phyloP scores from a whole-genome alignment of 2,329 filamentous ascomycete species.

The Ascochyta lentis region DNA sequence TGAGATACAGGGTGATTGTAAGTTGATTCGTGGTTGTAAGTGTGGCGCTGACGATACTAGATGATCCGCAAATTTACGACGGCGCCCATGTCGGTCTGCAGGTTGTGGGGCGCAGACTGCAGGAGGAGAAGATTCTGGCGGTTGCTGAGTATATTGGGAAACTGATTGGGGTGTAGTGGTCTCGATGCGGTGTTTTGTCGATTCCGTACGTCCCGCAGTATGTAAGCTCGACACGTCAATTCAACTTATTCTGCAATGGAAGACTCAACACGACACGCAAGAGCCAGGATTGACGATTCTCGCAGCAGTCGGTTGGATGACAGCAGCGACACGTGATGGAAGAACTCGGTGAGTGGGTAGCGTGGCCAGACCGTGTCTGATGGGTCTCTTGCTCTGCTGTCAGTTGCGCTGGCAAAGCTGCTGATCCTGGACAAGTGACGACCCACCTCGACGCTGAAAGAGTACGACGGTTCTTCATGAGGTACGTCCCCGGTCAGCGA shows the following conservation, averaged over 20 bases:
- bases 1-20: conserved; percentile 37
- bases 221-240: too few species aligned
- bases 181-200: too few species aligned
- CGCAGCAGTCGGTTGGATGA: conserved; percentile 72
- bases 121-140: conserved; percentile 50
- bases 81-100: conserved; percentile 49
- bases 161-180: conserved; percentile 25
- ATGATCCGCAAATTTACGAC: conserved; percentile 50
- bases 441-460: conserved; percentile 82
- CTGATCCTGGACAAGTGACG: conserved; percentile 82
- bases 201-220: too few species aligned
- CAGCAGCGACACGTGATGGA: conserved; percentile 60
- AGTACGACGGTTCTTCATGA: conserved; percentile 79
- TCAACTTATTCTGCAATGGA: too few species aligned
- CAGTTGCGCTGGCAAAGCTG: conserved; percentile 71
- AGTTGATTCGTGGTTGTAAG: conserved; percentile 8
- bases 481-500: conserved; percentile 40
- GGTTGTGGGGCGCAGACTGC: conserved; percentile 45
- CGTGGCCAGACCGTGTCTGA: conserved; percentile 74
- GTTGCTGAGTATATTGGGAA: conserved; percentile 43
- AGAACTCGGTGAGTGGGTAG: conserved; percentile 69
- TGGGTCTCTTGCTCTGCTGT: conserved; percentile 74
- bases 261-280: conserved; percentile 66
- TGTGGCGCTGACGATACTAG: conserved; percentile 19
- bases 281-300: conserved; percentile 77